These are phyloP conservation scores for Tephrocybe sp. DNA, from an alignment of 768 basidiomycete genomes.

Conservation along the genomic window DNA sequence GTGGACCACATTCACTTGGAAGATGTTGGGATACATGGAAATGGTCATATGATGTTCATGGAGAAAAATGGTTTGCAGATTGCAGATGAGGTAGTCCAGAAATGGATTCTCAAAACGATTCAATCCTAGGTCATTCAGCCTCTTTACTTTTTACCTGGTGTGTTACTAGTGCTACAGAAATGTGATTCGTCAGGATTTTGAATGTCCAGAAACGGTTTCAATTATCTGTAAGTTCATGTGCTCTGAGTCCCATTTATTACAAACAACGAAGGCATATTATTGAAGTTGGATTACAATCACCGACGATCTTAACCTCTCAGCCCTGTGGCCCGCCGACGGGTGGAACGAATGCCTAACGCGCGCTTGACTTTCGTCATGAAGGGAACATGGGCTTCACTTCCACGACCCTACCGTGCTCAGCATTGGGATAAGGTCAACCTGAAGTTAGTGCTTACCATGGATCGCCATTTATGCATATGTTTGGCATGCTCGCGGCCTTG, in stretches of 20 bases:
- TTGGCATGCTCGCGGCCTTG: slow-evolving; percentile 46
- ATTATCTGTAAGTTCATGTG: too few species aligned
- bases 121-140: not conserved
- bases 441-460: slow-evolving; percentile 38
- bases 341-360: slow-evolving; percentile 49
- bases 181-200: too few species aligned
- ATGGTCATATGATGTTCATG: slow-evolving; percentile 60
- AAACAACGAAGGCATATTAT: too few species aligned
- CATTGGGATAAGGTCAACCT: not conserved
- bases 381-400: slow-evolving; percentile 43
- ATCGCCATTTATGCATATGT: slow-evolving; percentile 38
- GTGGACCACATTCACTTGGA: slow-evolving; percentile 40
- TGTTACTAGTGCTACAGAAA: not conserved
- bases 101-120: slow-evolving; percentile 33
- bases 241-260: too few species aligned
- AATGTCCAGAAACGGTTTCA: too few species aligned
- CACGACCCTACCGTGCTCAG: slow-evolving; percentile 36
- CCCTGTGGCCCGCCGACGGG: slow-evolving; percentile 12
- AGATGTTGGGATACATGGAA: slow-evolving; percentile 48
- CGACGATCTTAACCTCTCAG: not conserved
- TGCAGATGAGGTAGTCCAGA: slow-evolving; percentile 36
- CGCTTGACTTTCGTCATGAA: slow-evolving; percentile 54
- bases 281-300: too few species aligned
- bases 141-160: not conserved
- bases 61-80: slow-evolving; percentile 48